phyloP scores from a whole-genome alignment of 805 yeast genomes.

The Candida saitoana region DNA sequence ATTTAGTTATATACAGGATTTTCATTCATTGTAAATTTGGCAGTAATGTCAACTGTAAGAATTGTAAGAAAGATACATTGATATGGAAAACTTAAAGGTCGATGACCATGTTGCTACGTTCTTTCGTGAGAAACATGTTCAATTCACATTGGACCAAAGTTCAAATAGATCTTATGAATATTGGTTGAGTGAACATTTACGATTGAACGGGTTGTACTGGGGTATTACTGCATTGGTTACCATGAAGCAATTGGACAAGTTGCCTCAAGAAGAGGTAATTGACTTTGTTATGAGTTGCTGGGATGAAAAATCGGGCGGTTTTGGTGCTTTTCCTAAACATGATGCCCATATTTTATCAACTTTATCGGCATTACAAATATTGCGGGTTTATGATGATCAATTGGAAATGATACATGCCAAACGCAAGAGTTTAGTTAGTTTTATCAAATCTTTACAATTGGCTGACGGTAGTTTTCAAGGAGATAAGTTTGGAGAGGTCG shows the following conservation, averaged over 20 bases:
- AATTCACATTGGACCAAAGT: constrained; percentile 34
- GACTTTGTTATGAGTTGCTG: constrained; percentile 69
- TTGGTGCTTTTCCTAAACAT: constrained; percentile 85
- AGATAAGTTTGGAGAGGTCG: constrained; percentile 88
- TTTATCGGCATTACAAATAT: constrained; percentile 77
- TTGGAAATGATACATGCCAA: constrained; percentile 31
- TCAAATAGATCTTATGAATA: constrained; percentile 56
- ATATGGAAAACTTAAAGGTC: not conserved
- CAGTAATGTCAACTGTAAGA: no score
- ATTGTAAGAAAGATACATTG: not conserved
- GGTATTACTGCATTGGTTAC: constrained; percentile 75
- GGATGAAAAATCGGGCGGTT: constrained; percentile 62
- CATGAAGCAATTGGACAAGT: constrained; percentile 48
- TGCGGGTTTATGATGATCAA: constrained; percentile 53
- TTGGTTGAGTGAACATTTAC: constrained; percentile 85
- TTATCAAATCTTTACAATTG: constrained; percentile 43
- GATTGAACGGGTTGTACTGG: constrained; percentile 94
- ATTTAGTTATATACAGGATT: not conserved
- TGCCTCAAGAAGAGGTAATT: constrained; percentile 60
- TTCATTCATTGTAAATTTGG: no score
- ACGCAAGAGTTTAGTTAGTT: constrained; percentile 25
- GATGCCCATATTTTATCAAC: constrained; percentile 87
- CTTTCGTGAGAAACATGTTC: constrained; percentile 25
- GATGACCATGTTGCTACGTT: not conserved
- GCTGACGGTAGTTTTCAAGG: constrained; percentile 80